Percentiles rank a stretch among this genome's conserved stretches.
Evolutionary conservation across 2,329 filamentous ascomycete genomes (phyloP).

Genomic region (Scolecobasidium constrictum): DNA sequence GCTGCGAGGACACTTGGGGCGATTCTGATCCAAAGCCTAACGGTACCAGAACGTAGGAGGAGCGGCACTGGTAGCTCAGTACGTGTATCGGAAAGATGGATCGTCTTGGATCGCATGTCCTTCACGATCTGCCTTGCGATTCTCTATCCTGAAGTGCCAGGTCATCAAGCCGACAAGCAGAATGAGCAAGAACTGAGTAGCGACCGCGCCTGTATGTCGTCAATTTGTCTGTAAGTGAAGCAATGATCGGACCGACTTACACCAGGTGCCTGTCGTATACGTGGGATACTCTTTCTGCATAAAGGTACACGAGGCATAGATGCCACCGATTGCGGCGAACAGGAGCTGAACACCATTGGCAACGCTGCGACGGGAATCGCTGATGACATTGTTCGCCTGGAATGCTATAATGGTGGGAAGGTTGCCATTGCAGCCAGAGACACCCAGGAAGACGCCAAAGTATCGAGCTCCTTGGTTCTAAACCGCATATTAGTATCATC

Average conservation of each 20-base stretch:
- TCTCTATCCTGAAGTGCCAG: slow-evolving; percentile 11
- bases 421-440: slow-evolving; percentile 19
- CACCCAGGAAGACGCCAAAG: slow-evolving; percentile 20
- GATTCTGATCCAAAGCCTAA: too few species aligned
- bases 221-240: too few species aligned
- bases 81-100: too few species aligned
- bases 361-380: slow-evolving; percentile 19
- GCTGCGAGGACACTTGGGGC: too few species aligned
- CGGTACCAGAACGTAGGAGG: too few species aligned
- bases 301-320: slow-evolving; percentile 21
- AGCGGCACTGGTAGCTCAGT: too few species aligned
- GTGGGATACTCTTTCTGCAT: slow-evolving; percentile 20
- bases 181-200: slow-evolving; percentile 15
- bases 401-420: slow-evolving; percentile 22
- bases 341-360: slow-evolving; percentile 21
- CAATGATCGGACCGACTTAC: too few species aligned
- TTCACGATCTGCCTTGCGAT: too few species aligned
- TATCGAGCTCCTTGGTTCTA: slow-evolving; percentile 14
- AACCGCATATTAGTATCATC: slow-evolving; percentile 7
- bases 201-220: slow-evolving; percentile 16
- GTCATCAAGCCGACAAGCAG: slow-evolving; percentile 12
- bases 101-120: too few species aligned
- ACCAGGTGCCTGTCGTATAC: slow-evolving; percentile 20
- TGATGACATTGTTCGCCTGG: slow-evolving; percentile 23
- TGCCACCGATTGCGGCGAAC: slow-evolving; percentile 21